Evolutionary conservation across 345 rosid genomes (phyloP).

Genomic region (Populus nigra): DNA sequence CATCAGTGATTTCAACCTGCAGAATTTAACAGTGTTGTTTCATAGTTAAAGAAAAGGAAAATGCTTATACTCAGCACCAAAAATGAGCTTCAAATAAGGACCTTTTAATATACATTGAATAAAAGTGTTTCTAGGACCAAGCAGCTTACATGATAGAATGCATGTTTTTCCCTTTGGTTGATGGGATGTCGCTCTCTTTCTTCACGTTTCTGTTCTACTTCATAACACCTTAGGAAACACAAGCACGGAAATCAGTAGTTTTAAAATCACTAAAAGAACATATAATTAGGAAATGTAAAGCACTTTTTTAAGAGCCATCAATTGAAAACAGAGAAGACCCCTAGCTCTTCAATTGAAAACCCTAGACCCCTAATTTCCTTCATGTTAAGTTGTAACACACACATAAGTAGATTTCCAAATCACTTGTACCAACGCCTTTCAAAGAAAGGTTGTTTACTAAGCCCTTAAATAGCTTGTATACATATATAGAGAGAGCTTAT

Average conservation of each 20-base stretch:
- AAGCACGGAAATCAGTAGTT: slow-evolving; percentile 6
- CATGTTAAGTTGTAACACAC: no score
- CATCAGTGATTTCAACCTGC: slow-evolving; percentile 67
- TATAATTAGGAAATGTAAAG: neutral
- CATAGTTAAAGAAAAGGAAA: slow-evolving; percentile 12
- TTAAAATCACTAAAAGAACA: neutral
- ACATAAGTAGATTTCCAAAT: no score
- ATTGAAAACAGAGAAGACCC: neutral
- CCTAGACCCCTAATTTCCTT: no score
- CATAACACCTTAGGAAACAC: slow-evolving; percentile 65
- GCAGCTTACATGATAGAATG: slow-evolving; percentile 64
- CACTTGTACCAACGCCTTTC: no score
- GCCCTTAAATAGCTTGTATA: neutral
- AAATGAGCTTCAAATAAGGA: neutral
- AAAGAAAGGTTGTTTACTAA: neutral
- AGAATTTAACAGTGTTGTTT: slow-evolving; percentile 14
- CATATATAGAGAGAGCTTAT: neutral
- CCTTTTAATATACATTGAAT: neutral
- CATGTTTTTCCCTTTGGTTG: slow-evolving; percentile 70
- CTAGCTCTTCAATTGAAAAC: no score
- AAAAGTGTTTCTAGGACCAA: neutral
- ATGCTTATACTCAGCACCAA: neutral
- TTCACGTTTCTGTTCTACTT: slow-evolving; percentile 76
- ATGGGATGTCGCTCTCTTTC: slow-evolving; percentile 85
- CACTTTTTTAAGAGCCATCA: neutral